Percentiles rank a stretch among this genome's conserved stretches.
Conservation (phyloP, 1,284 basidiomycete genomes). For the Ceratobasidium sp. region DNA sequence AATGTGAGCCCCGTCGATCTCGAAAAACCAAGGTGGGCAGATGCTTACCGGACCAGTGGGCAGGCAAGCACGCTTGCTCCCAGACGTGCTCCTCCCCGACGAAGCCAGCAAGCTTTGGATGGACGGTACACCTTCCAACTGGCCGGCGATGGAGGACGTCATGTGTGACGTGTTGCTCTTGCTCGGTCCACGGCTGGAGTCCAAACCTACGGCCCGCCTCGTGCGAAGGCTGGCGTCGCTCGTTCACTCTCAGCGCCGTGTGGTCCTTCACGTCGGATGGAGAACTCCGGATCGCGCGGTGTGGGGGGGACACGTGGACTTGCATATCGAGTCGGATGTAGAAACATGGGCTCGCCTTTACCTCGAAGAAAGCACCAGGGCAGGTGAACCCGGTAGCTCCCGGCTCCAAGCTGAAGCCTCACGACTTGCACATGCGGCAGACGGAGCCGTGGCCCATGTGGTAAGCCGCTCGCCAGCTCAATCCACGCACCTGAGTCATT, state of each 20-base stretch:
- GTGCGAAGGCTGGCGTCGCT: neutral
- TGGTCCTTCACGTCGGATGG: neutral
- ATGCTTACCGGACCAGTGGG: neutral
- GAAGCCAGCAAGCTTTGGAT: neutral
- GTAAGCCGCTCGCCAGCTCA: too few species aligned
- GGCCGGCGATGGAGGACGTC: neutral
- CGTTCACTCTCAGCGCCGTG: neutral
- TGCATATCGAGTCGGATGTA: neutral
- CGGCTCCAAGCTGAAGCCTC: too few species aligned
- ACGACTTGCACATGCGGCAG: too few species aligned
- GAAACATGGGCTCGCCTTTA: neutral
- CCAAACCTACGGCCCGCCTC: neutral
- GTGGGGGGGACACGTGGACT: neutral
- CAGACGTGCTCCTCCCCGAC: neutral
- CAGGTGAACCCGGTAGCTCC: too few species aligned
- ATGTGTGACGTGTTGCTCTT: neutral
- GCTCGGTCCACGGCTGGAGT: neutral
- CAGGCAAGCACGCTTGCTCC: neutral
- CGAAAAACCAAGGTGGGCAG: neutral
- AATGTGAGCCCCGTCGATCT: neutral
- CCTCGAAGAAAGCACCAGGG: too few species aligned
- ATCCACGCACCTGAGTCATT: too few species aligned
- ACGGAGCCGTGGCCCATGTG: too few species aligned
- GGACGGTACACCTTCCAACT: neutral
- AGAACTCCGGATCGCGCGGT: neutral